Percentiles rank a stretch among this genome's conserved stretches.
Conservation (phyloP, 169 alveolate genomes). For the Eimeria praecox region DNA sequence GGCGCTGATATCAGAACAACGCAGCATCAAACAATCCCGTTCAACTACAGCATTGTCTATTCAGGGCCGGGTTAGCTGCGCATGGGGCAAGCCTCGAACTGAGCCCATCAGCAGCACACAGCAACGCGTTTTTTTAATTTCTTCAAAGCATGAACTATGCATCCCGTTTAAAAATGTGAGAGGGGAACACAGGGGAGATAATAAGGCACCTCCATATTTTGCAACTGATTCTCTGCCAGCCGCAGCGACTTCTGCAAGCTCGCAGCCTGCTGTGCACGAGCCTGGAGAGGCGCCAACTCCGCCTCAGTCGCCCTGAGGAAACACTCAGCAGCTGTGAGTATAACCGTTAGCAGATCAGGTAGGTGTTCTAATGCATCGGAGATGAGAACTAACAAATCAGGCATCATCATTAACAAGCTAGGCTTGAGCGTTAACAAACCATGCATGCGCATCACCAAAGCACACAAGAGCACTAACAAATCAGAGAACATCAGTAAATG, state of each 20-base stretch:
- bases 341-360: background rate
- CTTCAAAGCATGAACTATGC: too few species aligned
- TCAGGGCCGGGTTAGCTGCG: too few species aligned
- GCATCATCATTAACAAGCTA: background rate
- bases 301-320: constrained; percentile 27
- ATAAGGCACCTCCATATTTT: constrained; percentile 25
- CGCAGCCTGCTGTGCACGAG: constrained; percentile 7
- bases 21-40: too few species aligned
- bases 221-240: constrained; percentile 48
- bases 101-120: too few species aligned
- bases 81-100: too few species aligned
- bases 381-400: background rate
- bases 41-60: too few species aligned
- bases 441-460: background rate
- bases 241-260: constrained; percentile 14
- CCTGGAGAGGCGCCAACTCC: constrained; percentile 43
- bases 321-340: background rate
- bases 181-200: too few species aligned
- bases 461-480: background rate
- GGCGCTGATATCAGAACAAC: background rate
- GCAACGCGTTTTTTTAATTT: too few species aligned
- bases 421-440: background rate
- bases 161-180: too few species aligned
- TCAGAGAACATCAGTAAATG: background rate
- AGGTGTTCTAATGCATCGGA: background rate